Base-by-base conservation (phyloP, 176 grass and related monocot species). In the Oryza meyeriana region DNA sequence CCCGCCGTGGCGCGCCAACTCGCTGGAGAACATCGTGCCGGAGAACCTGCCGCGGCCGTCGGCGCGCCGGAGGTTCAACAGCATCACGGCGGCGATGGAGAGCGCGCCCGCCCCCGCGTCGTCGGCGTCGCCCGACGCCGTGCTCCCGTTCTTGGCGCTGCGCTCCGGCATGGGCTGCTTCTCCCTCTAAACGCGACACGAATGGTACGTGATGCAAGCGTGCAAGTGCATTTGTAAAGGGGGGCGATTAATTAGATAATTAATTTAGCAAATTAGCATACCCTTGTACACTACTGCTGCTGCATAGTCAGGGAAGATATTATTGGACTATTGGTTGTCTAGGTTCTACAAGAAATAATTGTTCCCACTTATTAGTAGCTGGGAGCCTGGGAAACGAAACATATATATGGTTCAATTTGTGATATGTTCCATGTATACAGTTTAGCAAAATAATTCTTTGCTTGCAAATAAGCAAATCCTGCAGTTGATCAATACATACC, bases 31-130 rank as follows among this genome's bases (percentile, higher is more conserved):
- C 87, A 81, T 91, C 31, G 62, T 98, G 84, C 95, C 92, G 71
- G 95, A 98, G 90, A 91, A 98, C 79, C 83, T 98, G 64, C 95
- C 95, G 10, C 90, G 95, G 28, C 95, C 90, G 6, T 85, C 71
- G 29, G 52, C 30, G n/a, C 84, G 75, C 66, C 86, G 86, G 66
- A 88, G 88, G 89, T 62, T 78, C 44, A 91, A 88, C 72, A 70
- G 62, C 24, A 41, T 94, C 57, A n/a, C 20, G 35, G 71, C 76
- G 24, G 32, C 36, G 59, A 40, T 58, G n/a, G 50, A 55, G 50
- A 69, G 12, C 64, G 41, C 65, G 14, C 82, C 32, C 10, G 38
- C 87, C 5, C 26, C 74, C 3, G 55, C 58, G 20, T 70, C 76
- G 29, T 9, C 36, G 26, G 71, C 41, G 38, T 71, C 75, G 31